Evolutionary conservation across 2,329 filamentous ascomycete species (phyloP), one percentile per base, ranked within the genome.

Genomic region (Elsinoe batatas): DNA sequence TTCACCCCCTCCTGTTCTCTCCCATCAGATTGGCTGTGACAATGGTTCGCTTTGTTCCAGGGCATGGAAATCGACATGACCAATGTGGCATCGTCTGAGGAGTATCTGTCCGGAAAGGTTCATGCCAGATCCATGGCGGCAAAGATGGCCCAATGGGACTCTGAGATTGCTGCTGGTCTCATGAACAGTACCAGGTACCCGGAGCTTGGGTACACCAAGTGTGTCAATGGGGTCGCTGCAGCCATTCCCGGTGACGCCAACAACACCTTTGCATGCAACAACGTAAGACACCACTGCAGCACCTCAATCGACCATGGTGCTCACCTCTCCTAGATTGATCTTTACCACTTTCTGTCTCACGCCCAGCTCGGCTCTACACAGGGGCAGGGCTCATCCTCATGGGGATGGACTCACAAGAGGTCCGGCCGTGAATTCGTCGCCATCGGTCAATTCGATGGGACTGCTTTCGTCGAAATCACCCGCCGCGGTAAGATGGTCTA

Each of bases 321-420:
- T 30, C 4, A 30, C 26, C 7, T 30, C 47, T 26, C n/a, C 17
- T 13, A 51, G 47, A 49, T 79, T 10, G 79, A 82, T 60, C 71
- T 80, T 2, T 76, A 79, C 62, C 75, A 79, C 61, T 82, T 82
- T 66, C 65, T 78, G 43, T 74, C 72, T 37, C 79, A 82, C 61
- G 71, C 73, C 3, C 72, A 74, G 26, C 72, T 82, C 1, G 79
- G 79, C 5, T 77, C 75, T 59, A 66, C 62, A 15, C 65, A 61
- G 15, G 72, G 71, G 33, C 69, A 73, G 46, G 73, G 73, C 5
- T 73, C 71, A 15, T 72, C 70, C 2, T 77, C 75, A 0, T 80
- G 77, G 77, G 78, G 78, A 4, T 79, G 78, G 77, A 77, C 75
- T 0, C 73, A 76, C n/a, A 66, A 68, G 0, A 70, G 74, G 44